Base-by-base conservation (phyloP, 768 basidiomycete genomes). In the Pilatotrama ljubarskyi region DNA sequence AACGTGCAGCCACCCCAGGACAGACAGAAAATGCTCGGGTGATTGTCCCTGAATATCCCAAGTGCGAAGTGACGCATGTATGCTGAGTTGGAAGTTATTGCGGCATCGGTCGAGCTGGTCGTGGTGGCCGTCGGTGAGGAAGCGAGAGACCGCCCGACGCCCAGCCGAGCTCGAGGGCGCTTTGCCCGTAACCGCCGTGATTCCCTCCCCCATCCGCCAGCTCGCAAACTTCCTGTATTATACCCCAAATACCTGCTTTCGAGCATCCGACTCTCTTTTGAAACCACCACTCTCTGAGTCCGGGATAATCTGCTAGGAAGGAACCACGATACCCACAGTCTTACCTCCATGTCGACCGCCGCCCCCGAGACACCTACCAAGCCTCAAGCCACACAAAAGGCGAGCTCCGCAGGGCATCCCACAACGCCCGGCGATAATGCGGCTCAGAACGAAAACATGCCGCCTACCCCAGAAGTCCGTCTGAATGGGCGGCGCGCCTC, bases 401-500 rank as follows among this genome's bases (percentile, higher is more conserved):
- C 51, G 24, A 40, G 13, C 17, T 18, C 50, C n/a, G 46, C 15
- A 22, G 26, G 26, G 6, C 37, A 48, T 22, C 13, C 50, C 2
- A 14, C 55, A 17, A 37, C 44, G 20, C 20, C 61, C 15, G 54
- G 49, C 32, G 35, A 14, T 29, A 55, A n/a, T 51, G 55, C 50
- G 37, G 61, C 51, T 5, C 48, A 56, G 20, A 48, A 52, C 49
- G 60, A 51, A 47, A 56, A 52, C 35, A 51, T 58, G 47, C 56
- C 51, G 56, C 61, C 62, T 17, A 67, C 67, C 15, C 70, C 70
- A 15, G 69, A 70, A 26, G 64, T 72, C 18, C 69, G 66, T 47
- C 57, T 72, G 32, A 72, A 72, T 55, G 70, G 70, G 44, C 56
- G 60, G 17, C 69, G 64, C 25, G 62, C 64, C 25, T 61, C 64